Evolutionary conservation across 768 basidiomycete genomes (phyloP).

Genomic region (Tubosaeta brunneosetosa): DNA sequence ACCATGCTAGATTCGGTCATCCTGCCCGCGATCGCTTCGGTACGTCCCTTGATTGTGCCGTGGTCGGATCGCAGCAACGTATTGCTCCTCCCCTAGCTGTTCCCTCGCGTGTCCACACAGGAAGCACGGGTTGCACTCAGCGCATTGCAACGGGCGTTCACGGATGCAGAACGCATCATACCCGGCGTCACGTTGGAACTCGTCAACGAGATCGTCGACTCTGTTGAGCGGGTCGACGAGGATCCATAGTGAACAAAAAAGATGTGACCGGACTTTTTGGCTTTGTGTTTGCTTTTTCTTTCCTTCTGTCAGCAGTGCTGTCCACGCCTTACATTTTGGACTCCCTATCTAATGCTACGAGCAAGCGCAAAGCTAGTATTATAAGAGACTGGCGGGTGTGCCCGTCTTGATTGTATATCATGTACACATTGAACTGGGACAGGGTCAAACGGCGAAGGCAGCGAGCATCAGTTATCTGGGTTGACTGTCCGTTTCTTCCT

Average conservation of each 20-base stretch:
- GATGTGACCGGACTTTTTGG: constrained; percentile 13
- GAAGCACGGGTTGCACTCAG: constrained; percentile 85
- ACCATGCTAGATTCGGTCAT: constrained; percentile 97
- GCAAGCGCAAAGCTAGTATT: constrained; percentile 16
- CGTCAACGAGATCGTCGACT: constrained; percentile 91
- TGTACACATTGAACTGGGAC: constrained; percentile 12
- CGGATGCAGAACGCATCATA: constrained; percentile 91
- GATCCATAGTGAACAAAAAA: constrained; percentile 33
- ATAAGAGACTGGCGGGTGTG: constrained; percentile 10
- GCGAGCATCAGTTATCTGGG: constrained; percentile 11
- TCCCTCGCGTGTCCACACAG: constrained; percentile 88
- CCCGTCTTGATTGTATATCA: constrained; percentile 21
- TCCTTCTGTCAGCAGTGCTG: not conserved
- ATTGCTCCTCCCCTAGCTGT: constrained; percentile 51
- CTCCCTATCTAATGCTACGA: constrained; percentile 15
- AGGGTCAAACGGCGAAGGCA: not conserved
- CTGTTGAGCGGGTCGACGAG: constrained; percentile 86
- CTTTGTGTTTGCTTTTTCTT: constrained; percentile 13
- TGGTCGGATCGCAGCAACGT: constrained; percentile 6
- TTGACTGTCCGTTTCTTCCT: constrained; percentile 65
- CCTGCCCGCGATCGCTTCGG: constrained; percentile 92
- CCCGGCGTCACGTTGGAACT: constrained; percentile 92
- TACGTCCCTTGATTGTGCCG: constrained; percentile 35
- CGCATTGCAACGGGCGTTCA: constrained; percentile 85
- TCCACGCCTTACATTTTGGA: constrained; percentile 16